Evolutionary conservation across 2,329 filamentous ascomycete species (phyloP), one percentile per base, ranked within the genome.

Genomic region (Rhynchosporium agropyri): DNA sequence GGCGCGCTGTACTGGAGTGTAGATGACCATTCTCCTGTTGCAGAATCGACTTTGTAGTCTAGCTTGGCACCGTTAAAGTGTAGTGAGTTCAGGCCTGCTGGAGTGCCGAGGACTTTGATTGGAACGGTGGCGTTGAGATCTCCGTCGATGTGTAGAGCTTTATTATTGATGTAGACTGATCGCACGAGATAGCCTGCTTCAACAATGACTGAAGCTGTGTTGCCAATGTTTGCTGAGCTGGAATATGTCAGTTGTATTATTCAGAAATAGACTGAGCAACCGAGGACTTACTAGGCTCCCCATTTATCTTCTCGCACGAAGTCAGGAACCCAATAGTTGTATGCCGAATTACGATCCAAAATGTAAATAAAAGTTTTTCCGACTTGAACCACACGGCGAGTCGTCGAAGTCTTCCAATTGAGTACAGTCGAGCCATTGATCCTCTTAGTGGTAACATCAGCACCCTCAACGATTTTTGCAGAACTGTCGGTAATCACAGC

Each of bases 121-220:
- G 83, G 71, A 0, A 87, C 86, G 0, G 89, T 91, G 0, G 80
- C 75, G 68, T 94, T 93, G 65, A 93, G 80, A 70, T 95, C 90
- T 3, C 88, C 90, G 3, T 83, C 83, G 2, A 94, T 74, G 12
- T 83, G 79, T 4, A 94, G 78, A 1, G 81, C 80, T n/a, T 77
- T 77, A 1, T 81, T 84, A 4, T 82, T 69, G 1, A 88, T 73
- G 2, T 80, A 79, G 0, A 86, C 86, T 0, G 82, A 84, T 6
- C 89, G 83, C 42, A 89, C 72, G 0, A 91, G 79, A 69, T 90
- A 89, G 9, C 84, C 84, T 0, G 83, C 87, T 64, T 87, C 83
- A 57, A 88, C 75, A 46, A 91, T 85, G 20, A 89, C 79, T 5
- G 75, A 81, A n/a, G 75, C 73, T 42, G 76, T 76, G 10, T 72